Evolutionary conservation across 371 early-diverging fungal species (phyloP).

Genomic region (Syncephalastrum contaminatum): DNA sequence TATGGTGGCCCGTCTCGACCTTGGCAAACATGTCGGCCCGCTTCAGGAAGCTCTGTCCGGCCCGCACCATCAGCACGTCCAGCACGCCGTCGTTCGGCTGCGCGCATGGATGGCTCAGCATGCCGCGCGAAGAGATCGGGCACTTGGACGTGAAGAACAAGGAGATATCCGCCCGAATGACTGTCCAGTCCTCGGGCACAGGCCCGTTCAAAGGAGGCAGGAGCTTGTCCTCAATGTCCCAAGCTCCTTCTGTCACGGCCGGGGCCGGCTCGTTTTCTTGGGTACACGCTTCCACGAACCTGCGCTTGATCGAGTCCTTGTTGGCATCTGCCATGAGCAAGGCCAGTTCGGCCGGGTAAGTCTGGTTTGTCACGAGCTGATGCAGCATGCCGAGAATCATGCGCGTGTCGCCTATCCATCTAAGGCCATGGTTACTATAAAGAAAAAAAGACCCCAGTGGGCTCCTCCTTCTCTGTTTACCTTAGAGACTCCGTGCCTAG

Average conservation of each 20-base stretch:
- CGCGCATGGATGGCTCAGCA: constrained; percentile 56
- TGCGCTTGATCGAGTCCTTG: constrained; percentile 39
- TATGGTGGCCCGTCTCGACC: constrained; percentile 56
- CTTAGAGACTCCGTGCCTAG: constrained; percentile 60
- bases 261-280: constrained; percentile 1
- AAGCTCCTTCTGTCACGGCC: background rate
- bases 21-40: constrained; percentile 43
- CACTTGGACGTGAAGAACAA: constrained; percentile 55
- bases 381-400: constrained; percentile 50
- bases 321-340: constrained; percentile 49
- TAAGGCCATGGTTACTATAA: background rate
- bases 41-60: constrained; percentile 25
- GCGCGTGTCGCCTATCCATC: constrained; percentile 65
- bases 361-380: constrained; percentile 43
- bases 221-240: constrained; percentile 23
- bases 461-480: constrained; percentile 8
- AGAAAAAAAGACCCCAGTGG: constrained; percentile 1
- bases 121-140: constrained; percentile 53
- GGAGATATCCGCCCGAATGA: constrained; percentile 41
- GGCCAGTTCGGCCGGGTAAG: constrained; percentile 46
- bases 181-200: constrained; percentile 53
- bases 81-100: constrained; percentile 58
- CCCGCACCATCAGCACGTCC: constrained; percentile 52
- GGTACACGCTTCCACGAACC: constrained; percentile 12
- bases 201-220: constrained; percentile 32